A percentile compares a stretch with the other conserved stretches of the same genome.
Conservation (phyloP, 176 grass and related monocot genomes). For the Pontederia crassipes region DNA sequence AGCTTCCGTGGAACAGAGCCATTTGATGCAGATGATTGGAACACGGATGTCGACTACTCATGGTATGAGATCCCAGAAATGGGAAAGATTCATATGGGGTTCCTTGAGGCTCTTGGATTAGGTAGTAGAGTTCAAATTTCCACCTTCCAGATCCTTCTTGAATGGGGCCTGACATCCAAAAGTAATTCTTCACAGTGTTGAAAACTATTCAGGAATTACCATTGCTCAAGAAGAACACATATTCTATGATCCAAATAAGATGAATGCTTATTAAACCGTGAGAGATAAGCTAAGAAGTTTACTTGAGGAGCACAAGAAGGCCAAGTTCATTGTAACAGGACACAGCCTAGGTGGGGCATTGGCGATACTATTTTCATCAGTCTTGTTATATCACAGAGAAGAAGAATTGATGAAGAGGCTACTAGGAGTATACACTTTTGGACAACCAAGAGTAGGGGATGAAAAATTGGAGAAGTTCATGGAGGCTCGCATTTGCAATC, state of each 20-base stretch:
- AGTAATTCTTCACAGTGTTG: neutral
- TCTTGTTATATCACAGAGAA: constrained; percentile 25
- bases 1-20: constrained; percentile 30
- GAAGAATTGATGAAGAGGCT: constrained; percentile 21
- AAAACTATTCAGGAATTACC: neutral
- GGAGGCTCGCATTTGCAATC: constrained; percentile 6
- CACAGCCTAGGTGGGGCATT: constrained; percentile 35
- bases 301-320: constrained; percentile 19
- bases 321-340: constrained; percentile 29
- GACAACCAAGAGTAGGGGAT: constrained; percentile 33
- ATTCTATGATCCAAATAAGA: neutral
- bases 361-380: constrained; percentile 26
- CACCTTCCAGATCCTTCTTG: constrained; percentile 1
- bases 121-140: constrained; percentile 6
- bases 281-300: constrained; percentile 18
- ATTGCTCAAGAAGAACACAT: neutral
- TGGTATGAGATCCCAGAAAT: constrained; percentile 26
- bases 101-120: constrained; percentile 36
- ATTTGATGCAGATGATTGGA: constrained; percentile 21
- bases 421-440: constrained; percentile 31
- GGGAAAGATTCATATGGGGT: constrained; percentile 32
- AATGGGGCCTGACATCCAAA: neutral
- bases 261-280: constrained; percentile 23
- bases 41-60: constrained; percentile 29
- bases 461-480: constrained; percentile 14